Evolutionary conservation across 495 filamentous ascomycete genomes (phyloP), one percentile per base, ranked within the genome.

Genomic region (Chaetomium cochliodes): DNA sequence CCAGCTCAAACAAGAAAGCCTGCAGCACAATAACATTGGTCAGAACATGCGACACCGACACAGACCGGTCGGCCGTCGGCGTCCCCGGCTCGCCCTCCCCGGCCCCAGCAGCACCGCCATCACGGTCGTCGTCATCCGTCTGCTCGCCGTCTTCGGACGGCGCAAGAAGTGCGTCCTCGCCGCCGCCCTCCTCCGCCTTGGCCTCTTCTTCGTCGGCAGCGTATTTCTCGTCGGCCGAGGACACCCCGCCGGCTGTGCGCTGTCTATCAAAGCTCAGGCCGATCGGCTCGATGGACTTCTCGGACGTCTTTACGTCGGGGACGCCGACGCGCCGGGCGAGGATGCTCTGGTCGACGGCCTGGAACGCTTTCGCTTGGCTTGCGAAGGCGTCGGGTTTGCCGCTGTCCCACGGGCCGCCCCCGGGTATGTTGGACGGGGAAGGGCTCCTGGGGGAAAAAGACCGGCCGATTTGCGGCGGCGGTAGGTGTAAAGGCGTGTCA

Each of bases 1-100:
- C 88, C 42, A 98, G 73, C 77, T 98, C 94, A 50, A 98, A 79
- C 7, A 97, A 76, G 73, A 98, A 98, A 67, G 96, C 91, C 73
- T 90, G 88, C 66, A 90, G 77, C 58, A 91, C 80, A 52, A 90
- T 83, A 23, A 86, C 82, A 69, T 91, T 91, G 7, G 94, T 97
- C 59, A 98, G 78, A 2, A 98, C 83, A 74, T 98, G 92, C 57
- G 90, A 90, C 6, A 98, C 82, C 18, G 87, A 93, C 15, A 88
- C 85, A 26, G 82, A 79, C 67, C 79, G 79, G 51, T 74, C 76
- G 33, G 7, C 47, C 12, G 47, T 55, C 49, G 49, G 49, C 49
- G 49, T 52, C 22, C 49, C 49, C 49, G 49, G 49, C 49, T 52
- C 62, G 11, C 20, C 47, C 25, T 55, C 23, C 26, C 46, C 62